Conservation (phyloP, 305 asterid species). For the Fraxinus baroniana region DNA sequence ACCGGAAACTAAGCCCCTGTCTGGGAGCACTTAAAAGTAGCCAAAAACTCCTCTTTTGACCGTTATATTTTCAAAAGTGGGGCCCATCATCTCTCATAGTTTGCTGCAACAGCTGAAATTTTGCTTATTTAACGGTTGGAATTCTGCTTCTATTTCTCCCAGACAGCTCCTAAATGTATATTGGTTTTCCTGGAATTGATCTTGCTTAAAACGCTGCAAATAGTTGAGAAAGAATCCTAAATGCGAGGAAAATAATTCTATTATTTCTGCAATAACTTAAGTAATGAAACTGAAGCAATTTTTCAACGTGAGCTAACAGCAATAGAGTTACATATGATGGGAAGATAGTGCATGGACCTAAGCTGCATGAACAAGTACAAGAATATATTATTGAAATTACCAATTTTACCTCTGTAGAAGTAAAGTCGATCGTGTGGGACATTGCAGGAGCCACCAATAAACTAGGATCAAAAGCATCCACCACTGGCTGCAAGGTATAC, state of each 20-base stretch:
- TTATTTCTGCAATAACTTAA: too few relatives aligned
- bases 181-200: neutral
- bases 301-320: neutral
- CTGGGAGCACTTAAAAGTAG: too few relatives aligned
- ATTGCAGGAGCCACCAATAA: slow-evolving; percentile 91
- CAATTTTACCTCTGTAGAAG: slow-evolving; percentile 63
- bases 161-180: neutral
- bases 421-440: slow-evolving; percentile 81
- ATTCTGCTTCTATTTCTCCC: too few relatives aligned
- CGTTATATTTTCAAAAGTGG: too few relatives aligned
- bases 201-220: neutral
- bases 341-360: neutral
- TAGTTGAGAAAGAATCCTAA: neutral
- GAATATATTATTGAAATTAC: slow-evolving; percentile 1
- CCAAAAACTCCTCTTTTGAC: too few relatives aligned
- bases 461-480: slow-evolving; percentile 98
- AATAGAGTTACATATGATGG: neutral
- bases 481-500: slow-evolving; percentile 79
- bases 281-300: neutral
- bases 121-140: too few relatives aligned
- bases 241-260: neutral
- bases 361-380: neutral
- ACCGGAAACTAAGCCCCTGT: neutral
- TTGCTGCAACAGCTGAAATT: too few relatives aligned
- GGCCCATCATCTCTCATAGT: too few relatives aligned